Evolutionary conservation across 768 basidiomycete species (phyloP).

Genomic region (Mycena crocata): DNA sequence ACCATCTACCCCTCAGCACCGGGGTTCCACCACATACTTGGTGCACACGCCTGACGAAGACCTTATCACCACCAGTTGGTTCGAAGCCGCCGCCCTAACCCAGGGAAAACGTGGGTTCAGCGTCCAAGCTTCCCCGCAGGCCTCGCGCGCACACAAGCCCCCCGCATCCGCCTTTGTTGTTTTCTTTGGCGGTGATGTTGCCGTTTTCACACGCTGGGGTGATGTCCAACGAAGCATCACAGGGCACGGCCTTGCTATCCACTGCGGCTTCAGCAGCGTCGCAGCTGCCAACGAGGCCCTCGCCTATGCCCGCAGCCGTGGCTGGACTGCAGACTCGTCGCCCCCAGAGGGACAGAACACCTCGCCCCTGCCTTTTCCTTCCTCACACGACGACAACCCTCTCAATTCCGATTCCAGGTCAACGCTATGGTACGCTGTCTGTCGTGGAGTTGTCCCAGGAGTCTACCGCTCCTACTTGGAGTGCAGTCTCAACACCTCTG

Average conservation of each 20-base stretch:
- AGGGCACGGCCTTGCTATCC: background rate
- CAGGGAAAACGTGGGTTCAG: background rate
- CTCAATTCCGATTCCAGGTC: background rate
- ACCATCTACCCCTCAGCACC: too few species aligned
- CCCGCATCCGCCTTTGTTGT: background rate
- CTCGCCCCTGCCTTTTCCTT: background rate
- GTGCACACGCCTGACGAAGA: background rate
- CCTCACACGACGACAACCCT: background rate
- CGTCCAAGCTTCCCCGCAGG: background rate
- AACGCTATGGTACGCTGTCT: constrained; percentile 6
- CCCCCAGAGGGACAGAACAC: background rate
- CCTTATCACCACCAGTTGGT: background rate
- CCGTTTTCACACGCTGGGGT: background rate
- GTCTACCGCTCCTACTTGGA: background rate
- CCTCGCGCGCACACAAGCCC: background rate
- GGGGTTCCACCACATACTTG: background rate
- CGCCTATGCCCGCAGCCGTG: background rate
- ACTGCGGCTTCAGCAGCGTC: background rate
- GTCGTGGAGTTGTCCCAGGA: background rate
- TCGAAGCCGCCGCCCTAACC: background rate
- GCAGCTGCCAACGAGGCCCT: background rate
- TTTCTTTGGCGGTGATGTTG: background rate
- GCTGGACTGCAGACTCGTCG: background rate
- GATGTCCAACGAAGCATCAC: background rate
- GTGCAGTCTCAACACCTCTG: constrained; percentile 4